Percentiles rank a stretch among this genome's conserved stretches.
Evolutionary conservation across 1,284 basidiomycete species (phyloP).

Genomic region (Omphalotus olearius): DNA sequence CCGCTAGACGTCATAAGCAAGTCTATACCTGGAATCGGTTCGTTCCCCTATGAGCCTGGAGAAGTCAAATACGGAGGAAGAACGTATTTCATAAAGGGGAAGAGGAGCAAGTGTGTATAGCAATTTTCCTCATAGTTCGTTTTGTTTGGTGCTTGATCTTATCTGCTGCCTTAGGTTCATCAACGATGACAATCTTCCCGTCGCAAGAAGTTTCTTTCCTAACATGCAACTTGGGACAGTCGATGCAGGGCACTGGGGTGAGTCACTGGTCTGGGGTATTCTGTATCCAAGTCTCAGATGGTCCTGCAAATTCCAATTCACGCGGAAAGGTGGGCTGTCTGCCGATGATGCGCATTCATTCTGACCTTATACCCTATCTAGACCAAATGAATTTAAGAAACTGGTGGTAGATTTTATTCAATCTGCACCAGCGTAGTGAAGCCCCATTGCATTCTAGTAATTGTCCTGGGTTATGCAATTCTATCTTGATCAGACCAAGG

Average conservation of each 20-base stretch:
- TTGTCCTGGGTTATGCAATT: too few relatives aligned
- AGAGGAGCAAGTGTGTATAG: slow-evolving; percentile 62
- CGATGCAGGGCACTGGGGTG: slow-evolving; percentile 71
- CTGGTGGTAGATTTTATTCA: slow-evolving; percentile 11
- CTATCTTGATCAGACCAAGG: too few relatives aligned
- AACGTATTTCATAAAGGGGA: slow-evolving; percentile 77
- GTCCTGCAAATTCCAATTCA: slow-evolving; percentile 8
- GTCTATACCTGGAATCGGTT: slow-evolving; percentile 64
- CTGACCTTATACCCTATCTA: background rate
- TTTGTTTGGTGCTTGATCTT: background rate
- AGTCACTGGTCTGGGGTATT: slow-evolving; percentile 11
- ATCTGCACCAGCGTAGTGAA: background rate
- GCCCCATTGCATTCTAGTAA: too few relatives aligned
- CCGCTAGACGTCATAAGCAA: slow-evolving; percentile 65
- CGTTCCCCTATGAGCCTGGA: slow-evolving; percentile 66
- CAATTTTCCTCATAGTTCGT: background rate
- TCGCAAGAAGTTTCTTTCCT: slow-evolving; percentile 68
- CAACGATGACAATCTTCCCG: slow-evolving; percentile 58
- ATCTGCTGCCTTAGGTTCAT: slow-evolving; percentile 49
- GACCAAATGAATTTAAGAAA: slow-evolving; percentile 14
- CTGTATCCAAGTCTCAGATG: background rate
- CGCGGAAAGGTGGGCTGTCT: slow-evolving; percentile 9
- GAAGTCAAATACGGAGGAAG: slow-evolving; percentile 57
- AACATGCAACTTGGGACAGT: slow-evolving; percentile 48
- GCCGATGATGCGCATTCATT: background rate